These are phyloP conservation scores for Aspergillus tamarii DNA, from an alignment of 2,329 filamentous ascomycete species.

Conservation along the genomic window DNA sequence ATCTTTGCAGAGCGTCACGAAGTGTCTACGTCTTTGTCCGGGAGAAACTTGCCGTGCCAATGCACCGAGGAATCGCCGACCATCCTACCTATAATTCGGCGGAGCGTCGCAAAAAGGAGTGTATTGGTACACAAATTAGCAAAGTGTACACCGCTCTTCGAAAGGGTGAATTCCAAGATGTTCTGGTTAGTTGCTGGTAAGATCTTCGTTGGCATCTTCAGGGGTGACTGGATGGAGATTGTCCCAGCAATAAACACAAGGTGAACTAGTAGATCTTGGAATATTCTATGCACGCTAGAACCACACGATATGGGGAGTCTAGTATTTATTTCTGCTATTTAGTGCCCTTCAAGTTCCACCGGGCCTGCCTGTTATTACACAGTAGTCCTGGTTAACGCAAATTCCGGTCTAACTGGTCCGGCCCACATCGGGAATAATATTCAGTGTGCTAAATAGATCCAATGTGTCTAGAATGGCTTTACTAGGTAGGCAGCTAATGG, in stretches of 20 bases:
- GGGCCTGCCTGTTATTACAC: neutral
- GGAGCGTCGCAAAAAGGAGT: conserved; percentile 15
- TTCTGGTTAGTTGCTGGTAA: conserved; percentile 7
- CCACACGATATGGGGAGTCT: neutral
- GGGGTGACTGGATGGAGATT: neutral
- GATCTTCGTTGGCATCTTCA: neutral
- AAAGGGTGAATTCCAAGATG: conserved; percentile 17
- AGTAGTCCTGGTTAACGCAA: neutral
- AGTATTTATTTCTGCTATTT: neutral
- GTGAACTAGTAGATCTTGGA: neutral
- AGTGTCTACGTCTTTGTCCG: conserved; percentile 43
- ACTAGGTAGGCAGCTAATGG: neutral
- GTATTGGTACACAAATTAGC: conserved; percentile 28
- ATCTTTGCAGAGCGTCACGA: conserved; percentile 36
- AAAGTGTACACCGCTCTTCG: conserved; percentile 31
- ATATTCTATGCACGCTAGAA: neutral
- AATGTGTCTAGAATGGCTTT: neutral
- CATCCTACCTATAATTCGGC: conserved; percentile 26
- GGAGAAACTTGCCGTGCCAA: conserved; percentile 34
- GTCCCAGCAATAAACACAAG: neutral
- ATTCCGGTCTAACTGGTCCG: neutral
- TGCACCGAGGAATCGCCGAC: conserved; percentile 36
- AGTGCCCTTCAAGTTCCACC: neutral
- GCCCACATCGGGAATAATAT: neutral
- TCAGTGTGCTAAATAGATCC: neutral